These are phyloP conservation scores for Rosa chinensis DNA, from an alignment of 306 rosid genomes.

Conservation along the genomic window DNA sequence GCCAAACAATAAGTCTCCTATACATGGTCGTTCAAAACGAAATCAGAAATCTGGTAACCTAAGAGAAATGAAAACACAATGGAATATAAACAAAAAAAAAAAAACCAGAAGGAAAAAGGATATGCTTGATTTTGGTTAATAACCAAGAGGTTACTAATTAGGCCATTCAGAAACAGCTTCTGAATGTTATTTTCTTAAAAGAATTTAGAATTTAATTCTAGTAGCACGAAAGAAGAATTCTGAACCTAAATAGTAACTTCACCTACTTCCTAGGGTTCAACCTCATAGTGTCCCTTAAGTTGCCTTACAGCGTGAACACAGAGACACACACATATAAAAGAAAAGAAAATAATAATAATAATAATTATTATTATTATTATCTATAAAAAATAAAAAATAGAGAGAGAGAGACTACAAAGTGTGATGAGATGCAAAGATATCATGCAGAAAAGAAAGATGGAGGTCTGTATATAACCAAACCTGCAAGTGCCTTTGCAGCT, in stretches of 20 bases:
- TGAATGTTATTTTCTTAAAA: background rate
- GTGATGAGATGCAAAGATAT: background rate
- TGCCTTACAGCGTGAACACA: background rate
- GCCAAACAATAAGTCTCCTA: background rate
- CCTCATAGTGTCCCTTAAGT: background rate
- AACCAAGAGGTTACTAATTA: background rate
- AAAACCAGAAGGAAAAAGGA: background rate
- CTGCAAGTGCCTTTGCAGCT: conserved; percentile 53
- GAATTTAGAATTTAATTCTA: background rate
- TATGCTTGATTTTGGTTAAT: conserved; percentile 1
- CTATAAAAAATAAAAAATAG: background rate
- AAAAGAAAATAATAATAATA: too few relatives aligned
- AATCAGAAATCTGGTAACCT: conserved; percentile 5
- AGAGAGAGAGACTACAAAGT: background rate
- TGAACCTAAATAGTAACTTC: conserved; percentile 1
- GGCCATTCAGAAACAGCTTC: background rate
- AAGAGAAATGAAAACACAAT: background rate
- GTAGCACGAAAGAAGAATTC: background rate
- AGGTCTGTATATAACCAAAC: conserved; percentile 39
- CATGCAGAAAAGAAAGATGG: conserved; percentile 18
- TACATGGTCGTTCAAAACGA: background rate
- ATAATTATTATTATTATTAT: too few relatives aligned
- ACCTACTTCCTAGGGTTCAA: conserved; percentile 6
- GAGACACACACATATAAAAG: background rate
- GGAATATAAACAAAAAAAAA: background rate